Base-by-base conservation (phyloP, 2,329 filamentous ascomycete genomes). In the Fusarium agapanthi region DNA sequence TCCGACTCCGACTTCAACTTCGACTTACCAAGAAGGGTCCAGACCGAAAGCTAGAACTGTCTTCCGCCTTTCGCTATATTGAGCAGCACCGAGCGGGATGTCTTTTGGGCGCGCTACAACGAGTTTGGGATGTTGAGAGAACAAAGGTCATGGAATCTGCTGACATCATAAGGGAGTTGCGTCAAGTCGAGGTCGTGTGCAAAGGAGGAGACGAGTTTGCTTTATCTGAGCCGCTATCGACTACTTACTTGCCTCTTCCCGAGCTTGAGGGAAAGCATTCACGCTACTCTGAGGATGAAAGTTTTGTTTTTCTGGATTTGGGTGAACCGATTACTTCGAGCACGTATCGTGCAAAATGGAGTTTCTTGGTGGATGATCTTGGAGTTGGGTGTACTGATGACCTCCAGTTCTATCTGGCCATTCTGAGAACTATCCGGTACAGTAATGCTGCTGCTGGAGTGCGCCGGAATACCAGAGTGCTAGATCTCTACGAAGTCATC, bases 401-500 rank as follows among this genome's bases (percentile, higher is more conserved):
- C n/a, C 45, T 76, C 15, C 28, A 47, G 4, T 76, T 76, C 24
- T 74, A 76, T 34, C 37, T 76, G 2, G 41, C 28, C 5, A 68
- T 74, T 22, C 69, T 76, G 22, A 54, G 34, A 18, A n/a, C 55
- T 0, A 71, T 76, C 7, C 57, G 62, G 0, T 45, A 54, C 28
- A 37, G 38, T 8, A 73, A 75, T 30, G 13, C 22, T 2, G 43
- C 45, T 20, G 28, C 28, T 5, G 67, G 71, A 7, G 30, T 77
- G 16, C 28, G 65, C 37, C 62, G 35, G 1, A 43, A 44, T 22
- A 50, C 22, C 3, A 60, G 54, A 5, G 56, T 75, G 1, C 26
- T 76, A 7, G 72, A 76, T 53, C 65, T 76, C 10, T 76, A 76
- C 6, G 71, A 75, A n/a, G 50, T 53, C 14, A 65, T 76, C 24